Evolutionary conservation across 768 basidiomycete genomes (phyloP).

Genomic region (Tylopilus subfusipes): DNA sequence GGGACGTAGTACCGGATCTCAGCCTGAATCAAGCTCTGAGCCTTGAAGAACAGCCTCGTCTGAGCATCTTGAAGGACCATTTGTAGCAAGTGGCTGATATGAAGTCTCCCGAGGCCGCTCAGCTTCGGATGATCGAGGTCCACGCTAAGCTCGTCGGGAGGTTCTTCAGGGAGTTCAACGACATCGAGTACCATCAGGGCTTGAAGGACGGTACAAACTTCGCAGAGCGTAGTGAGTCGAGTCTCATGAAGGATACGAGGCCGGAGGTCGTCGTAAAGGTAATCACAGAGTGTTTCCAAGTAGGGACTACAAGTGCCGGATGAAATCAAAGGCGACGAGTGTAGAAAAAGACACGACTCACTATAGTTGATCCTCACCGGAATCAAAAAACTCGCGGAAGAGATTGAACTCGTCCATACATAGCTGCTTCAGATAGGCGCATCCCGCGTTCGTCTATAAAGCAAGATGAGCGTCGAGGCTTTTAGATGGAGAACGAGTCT

Average conservation of each 20-base stretch:
- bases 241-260: constrained; percentile 94
- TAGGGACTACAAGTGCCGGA: constrained; percentile 58
- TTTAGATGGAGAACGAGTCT: constrained; percentile 5
- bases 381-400: constrained; percentile 81
- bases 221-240: constrained; percentile 81
- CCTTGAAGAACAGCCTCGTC: constrained; percentile 93
- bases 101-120: constrained; percentile 55
- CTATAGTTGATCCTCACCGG: constrained; percentile 76
- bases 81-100: constrained; percentile 76
- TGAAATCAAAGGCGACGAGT: constrained; percentile 4
- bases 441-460: constrained; percentile 80
- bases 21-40: constrained; percentile 84
- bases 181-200: constrained; percentile 94
- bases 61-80: constrained; percentile 96
- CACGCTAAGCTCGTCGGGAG: constrained; percentile 32
- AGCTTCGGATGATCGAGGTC: constrained; percentile 37
- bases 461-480: not conserved
- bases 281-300: constrained; percentile 88
- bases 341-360: constrained; percentile 33
- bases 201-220: constrained; percentile 94
- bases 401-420: constrained; percentile 88
- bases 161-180: constrained; percentile 35
- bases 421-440: constrained; percentile 87
- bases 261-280: constrained; percentile 92
- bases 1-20: constrained; percentile 85